Conservation (phyloP, 2,329 filamentous ascomycete species). For the Westerdykella sp. region DNA sequence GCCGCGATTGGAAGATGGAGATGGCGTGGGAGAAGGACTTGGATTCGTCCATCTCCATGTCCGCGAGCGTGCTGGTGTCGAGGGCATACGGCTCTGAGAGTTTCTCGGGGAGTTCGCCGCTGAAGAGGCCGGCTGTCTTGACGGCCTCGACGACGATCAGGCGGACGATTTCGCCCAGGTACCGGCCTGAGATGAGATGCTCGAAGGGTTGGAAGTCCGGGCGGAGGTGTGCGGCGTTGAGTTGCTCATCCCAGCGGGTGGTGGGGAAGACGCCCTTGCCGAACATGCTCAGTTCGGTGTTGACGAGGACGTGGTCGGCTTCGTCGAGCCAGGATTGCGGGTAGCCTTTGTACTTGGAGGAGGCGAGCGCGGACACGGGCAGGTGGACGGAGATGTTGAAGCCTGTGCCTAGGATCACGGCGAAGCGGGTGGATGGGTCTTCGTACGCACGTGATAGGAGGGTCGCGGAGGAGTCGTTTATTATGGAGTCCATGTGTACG, state of each 20-base stretch:
- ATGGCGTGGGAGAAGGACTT: slow-evolving; percentile 36
- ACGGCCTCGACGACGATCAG: slow-evolving; percentile 57
- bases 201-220: slow-evolving; percentile 62
- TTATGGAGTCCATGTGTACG: slow-evolving; percentile 55
- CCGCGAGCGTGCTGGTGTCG: slow-evolving; percentile 54
- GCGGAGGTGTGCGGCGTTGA: slow-evolving; percentile 52
- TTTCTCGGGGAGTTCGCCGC: slow-evolving; percentile 50
- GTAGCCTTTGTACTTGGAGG: slow-evolving; percentile 51
- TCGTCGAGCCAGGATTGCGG: slow-evolving; percentile 50
- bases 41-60: slow-evolving; percentile 47
- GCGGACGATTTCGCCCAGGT: slow-evolving; percentile 58
- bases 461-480: slow-evolving; percentile 59
- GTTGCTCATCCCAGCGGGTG: slow-evolving; percentile 56
- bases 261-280: slow-evolving; percentile 53
- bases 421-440: slow-evolving; percentile 55
- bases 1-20: slow-evolving; percentile 46
- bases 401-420: slow-evolving; percentile 59
- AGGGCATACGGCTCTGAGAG: slow-evolving; percentile 53
- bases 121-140: slow-evolving; percentile 50
- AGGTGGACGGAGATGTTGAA: slow-evolving; percentile 60
- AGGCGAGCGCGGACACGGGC: slow-evolving; percentile 49
- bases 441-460: slow-evolving; percentile 57
- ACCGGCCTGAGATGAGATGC: slow-evolving; percentile 58
- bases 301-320: slow-evolving; percentile 57
- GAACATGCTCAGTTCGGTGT: slow-evolving; percentile 63